Evolutionary conservation across 768 basidiomycete species (phyloP).

Genomic region (Pleurotus pulmonarius): DNA sequence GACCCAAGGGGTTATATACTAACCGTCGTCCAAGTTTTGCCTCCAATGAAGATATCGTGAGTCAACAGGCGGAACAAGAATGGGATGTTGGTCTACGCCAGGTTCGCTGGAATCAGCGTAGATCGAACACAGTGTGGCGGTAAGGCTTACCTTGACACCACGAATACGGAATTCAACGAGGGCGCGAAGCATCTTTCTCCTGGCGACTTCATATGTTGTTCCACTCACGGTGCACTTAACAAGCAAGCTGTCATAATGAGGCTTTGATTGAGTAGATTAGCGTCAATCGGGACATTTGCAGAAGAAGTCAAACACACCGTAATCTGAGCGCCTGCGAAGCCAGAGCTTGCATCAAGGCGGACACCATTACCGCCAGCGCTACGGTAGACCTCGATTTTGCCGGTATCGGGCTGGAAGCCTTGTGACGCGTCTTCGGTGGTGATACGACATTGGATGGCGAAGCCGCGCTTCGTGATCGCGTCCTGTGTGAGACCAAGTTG

Average conservation of each 20-base stretch:
- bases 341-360: conserved; percentile 92
- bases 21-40: conserved; percentile 97
- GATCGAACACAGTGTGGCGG: neutral
- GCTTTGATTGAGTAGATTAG: conserved; percentile 40
- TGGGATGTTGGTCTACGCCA: conserved; percentile 88
- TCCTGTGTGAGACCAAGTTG: conserved; percentile 96
- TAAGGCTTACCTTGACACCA: conserved; percentile 78
- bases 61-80: conserved; percentile 98
- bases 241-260: conserved; percentile 96
- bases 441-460: conserved; percentile 97
- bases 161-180: conserved; percentile 99
- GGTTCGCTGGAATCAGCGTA: neutral
- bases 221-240: conserved; percentile 96
- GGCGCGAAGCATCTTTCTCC: conserved; percentile 98
- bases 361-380: conserved; percentile 99
- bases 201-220: conserved; percentile 97
- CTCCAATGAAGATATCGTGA: conserved; percentile 92
- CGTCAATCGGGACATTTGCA: neutral
- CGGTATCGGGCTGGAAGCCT: conserved; percentile 96
- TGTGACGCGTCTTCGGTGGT: conserved; percentile 95
- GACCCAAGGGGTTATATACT: conserved; percentile 17
- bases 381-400: conserved; percentile 99
- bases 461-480: conserved; percentile 92
- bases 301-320: conserved; percentile 55
- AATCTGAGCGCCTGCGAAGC: conserved; percentile 98